Base-by-base conservation (phyloP, 2,329 filamentous ascomycete genomes). In the Pyrenophora tritici-repentis region DNA sequence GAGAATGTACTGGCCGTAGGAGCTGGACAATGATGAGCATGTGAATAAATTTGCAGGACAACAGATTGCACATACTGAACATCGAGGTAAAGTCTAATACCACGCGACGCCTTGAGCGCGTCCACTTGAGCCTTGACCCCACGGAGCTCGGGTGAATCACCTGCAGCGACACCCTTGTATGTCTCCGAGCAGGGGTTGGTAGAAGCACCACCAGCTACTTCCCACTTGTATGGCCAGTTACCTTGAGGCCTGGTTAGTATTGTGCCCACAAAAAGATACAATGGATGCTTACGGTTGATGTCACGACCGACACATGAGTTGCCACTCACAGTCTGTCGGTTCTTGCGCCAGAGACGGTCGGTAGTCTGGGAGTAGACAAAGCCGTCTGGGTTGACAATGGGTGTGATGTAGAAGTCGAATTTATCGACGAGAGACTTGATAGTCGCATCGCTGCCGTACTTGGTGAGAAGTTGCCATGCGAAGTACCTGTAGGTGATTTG, bases 61-160 rank as follows among this genome's bases (percentile, higher is more conserved):
- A 13, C 18, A 12, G 5, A 12, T 12, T 10, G 10, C 9, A 85
- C 87, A 1, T 81, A 80, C 72, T 88, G 86, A 64, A 81, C 82
- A 70, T 88, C 86, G 32, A 88, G 80, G 65, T 81, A 88, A 1
- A 86, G 76, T 55, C 82, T 79, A 40, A 87, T 75, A 2, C 82
- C 81, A 38, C 78, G 74, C 1, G 66, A 63, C 4, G 66, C 66
- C 6, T 73, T 72, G 18, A 85, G 67, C 14, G 54, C 34, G 37
- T 68, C 61, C 17, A 71, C 60, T 38, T 80, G 78, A 1, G 75
- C 68, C 3, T 74, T 73, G 6, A 87, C 70, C 16, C 61, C 71
- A 8, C 57, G 56, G 49, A 65, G 67, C 58, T 74, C 71, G 13
- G 72, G 68, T 3, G 67, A 50, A 39, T 73, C 70, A n/a, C 63